Evolutionary conservation across 208 protist genomes (phyloP).

Genomic region (Leishmania martiniquensis): DNA sequence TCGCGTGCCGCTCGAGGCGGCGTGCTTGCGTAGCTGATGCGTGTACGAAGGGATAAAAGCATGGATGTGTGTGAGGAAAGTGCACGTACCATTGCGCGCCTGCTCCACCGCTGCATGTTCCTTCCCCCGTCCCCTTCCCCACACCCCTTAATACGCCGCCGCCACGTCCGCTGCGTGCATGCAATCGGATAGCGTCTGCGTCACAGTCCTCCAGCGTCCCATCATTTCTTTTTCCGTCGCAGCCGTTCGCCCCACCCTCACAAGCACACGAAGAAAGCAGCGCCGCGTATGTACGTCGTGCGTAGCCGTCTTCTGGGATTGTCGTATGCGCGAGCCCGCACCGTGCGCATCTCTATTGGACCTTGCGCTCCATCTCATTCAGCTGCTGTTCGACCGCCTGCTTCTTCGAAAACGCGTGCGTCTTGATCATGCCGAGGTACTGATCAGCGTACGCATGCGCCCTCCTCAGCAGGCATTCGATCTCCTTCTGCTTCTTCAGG

Average conservation of each 20-base stretch:
- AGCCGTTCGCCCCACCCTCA: not conserved
- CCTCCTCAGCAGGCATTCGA: conserved; percentile 47
- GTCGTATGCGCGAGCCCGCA: not conserved
- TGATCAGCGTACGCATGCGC: conserved; percentile 38
- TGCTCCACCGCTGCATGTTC: not conserved
- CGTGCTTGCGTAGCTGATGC: not conserved
- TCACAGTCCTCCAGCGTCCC: not conserved
- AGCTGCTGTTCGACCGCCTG: conserved; percentile 28
- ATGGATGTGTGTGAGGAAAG: too few species aligned
- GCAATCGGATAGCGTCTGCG: not conserved
- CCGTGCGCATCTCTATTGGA: conserved; percentile 23
- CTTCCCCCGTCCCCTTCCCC: too few species aligned
- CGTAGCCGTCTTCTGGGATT: not conserved
- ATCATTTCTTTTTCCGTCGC: not conserved
- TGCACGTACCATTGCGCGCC: too few species aligned
- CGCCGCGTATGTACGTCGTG: not conserved
- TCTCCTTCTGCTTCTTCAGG: conserved; percentile 71
- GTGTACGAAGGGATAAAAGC: not conserved
- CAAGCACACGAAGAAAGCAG: not conserved
- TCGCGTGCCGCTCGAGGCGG: not conserved
- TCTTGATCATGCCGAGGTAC: conserved; percentile 51
- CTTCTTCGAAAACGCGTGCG: conserved; percentile 30
- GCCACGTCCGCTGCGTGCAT: not conserved
- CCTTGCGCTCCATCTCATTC: conserved; percentile 39
- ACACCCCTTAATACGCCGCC: too few species aligned